Conservation (phyloP, 2,329 filamentous ascomycete species). For the Neobulgaria alba region DNA sequence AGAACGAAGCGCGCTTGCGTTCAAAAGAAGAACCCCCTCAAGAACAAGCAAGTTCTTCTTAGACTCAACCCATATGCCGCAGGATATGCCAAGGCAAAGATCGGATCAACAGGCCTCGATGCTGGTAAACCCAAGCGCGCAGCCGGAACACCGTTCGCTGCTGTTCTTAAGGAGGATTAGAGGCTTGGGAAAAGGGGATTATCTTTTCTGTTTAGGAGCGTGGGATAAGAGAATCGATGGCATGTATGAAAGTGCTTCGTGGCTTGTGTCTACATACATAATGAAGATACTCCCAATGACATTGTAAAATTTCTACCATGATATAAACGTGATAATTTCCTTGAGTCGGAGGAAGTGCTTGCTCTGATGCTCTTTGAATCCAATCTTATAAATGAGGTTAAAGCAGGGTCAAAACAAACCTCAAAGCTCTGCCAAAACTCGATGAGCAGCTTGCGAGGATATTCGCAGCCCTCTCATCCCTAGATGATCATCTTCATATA, state of each 20-base stretch:
- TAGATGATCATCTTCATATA: too few relatives aligned
- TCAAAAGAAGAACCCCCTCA: slow-evolving; percentile 99
- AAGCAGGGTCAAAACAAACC: too few relatives aligned
- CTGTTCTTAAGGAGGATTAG: slow-evolving; percentile 44
- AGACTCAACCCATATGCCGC: slow-evolving; percentile 97
- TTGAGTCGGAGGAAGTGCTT: too few relatives aligned
- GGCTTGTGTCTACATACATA: not conserved
- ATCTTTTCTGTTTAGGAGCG: slow-evolving; percentile 7
- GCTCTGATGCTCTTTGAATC: too few relatives aligned
- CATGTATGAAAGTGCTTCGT: not conserved
- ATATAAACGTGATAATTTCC: too few relatives aligned
- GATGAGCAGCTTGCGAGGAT: too few relatives aligned
- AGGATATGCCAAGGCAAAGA: slow-evolving; percentile 78
- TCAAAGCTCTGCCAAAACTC: too few relatives aligned
- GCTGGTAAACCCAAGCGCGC: slow-evolving; percentile 47
- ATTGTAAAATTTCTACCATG: too few relatives aligned
- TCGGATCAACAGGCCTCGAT: slow-evolving; percentile 62
- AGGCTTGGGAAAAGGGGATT: slow-evolving; percentile 17
- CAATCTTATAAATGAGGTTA: too few relatives aligned
- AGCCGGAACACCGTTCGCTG: slow-evolving; percentile 27
- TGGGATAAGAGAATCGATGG: slow-evolving; percentile 8
- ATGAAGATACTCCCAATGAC: not conserved
- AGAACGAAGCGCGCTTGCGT: slow-evolving; percentile 82
- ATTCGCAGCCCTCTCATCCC: too few relatives aligned
- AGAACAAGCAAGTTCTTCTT: slow-evolving; percentile 97